These are phyloP conservation scores for Candida sojae DNA, from an alignment of 1,139 yeast genomes.

Conservation along the genomic window DNA sequence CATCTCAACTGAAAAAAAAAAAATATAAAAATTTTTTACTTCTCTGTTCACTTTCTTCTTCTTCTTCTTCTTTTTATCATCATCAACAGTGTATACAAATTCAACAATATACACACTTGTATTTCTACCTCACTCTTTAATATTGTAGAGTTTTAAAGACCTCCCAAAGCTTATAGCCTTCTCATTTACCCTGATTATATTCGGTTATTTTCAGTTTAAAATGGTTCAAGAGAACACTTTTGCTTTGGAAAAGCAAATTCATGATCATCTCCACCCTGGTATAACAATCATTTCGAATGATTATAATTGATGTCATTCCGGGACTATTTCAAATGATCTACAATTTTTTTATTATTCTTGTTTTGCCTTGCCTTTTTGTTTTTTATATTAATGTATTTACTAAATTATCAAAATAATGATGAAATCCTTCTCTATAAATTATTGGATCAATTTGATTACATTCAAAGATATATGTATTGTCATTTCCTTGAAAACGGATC, in stretches of 20 bases:
- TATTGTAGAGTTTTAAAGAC: neutral
- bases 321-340: constrained; percentile 48
- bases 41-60: neutral
- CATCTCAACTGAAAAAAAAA: neutral
- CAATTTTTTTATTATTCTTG: constrained; percentile 15
- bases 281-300: constrained; percentile 16
- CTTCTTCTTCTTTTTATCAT: neutral
- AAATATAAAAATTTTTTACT: neutral
- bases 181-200: constrained; percentile 54
- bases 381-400: constrained; percentile 11
- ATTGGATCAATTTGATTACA: constrained; percentile 8
- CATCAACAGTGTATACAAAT: neutral
- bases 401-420: constrained; percentile 11
- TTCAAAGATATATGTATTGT: constrained; percentile 12
- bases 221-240: constrained; percentile 51
- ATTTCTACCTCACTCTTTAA: too few relatives aligned
- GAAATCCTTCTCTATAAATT: constrained; percentile 14
- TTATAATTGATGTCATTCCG: constrained; percentile 25
- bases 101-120: neutral
- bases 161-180: constrained; percentile 49
- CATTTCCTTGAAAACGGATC: constrained; percentile 12
- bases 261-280: constrained; percentile 54
- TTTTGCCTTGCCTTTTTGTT: neutral
- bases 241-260: constrained; percentile 41
- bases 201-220: constrained; percentile 55